These are phyloP conservation scores for Petunia axillaris DNA, from an alignment of 257 asterid genomes.

Conservation along the genomic window DNA sequence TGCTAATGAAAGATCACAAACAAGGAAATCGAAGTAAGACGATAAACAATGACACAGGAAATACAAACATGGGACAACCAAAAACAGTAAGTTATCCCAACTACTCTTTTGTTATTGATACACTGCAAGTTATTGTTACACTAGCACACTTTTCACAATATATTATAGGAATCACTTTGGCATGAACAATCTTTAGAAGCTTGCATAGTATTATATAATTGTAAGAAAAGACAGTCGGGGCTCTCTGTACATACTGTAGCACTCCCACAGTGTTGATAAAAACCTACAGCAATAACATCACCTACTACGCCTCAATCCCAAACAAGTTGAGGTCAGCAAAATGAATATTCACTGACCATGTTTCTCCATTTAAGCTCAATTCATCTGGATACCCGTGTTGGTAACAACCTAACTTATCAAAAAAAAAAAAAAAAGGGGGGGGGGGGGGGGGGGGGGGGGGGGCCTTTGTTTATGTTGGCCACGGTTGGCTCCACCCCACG, in stretches of 20 bases:
- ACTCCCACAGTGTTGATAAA: background rate
- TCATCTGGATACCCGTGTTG: background rate
- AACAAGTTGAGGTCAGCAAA: no score
- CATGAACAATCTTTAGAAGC: background rate
- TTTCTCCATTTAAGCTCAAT: no score
- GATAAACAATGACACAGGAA: background rate
- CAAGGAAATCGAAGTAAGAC: conserved; percentile 17
- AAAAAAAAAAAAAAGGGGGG: background rate
- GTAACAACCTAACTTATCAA: background rate
- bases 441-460: no score
- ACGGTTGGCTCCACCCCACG: background rate
- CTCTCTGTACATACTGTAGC: background rate
- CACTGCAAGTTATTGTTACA: background rate
- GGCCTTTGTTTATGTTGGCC: background rate
- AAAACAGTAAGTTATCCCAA: conserved; percentile 4
- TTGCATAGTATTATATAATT: background rate
- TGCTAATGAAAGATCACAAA: conserved; percentile 55
- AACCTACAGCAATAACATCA: background rate
- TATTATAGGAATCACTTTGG: background rate
- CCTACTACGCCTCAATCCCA: no score
- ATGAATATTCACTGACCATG: no score
- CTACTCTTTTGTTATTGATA: background rate
- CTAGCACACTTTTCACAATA: background rate
- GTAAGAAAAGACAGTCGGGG: background rate
- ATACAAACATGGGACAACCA: background rate